A percentile compares a stretch with the other conserved stretches of the same genome.
These are phyloP conservation scores for Kalmusia sp. DNA, from an alignment of 2,329 filamentous ascomycete genomes.

Conservation along the genomic window DNA sequence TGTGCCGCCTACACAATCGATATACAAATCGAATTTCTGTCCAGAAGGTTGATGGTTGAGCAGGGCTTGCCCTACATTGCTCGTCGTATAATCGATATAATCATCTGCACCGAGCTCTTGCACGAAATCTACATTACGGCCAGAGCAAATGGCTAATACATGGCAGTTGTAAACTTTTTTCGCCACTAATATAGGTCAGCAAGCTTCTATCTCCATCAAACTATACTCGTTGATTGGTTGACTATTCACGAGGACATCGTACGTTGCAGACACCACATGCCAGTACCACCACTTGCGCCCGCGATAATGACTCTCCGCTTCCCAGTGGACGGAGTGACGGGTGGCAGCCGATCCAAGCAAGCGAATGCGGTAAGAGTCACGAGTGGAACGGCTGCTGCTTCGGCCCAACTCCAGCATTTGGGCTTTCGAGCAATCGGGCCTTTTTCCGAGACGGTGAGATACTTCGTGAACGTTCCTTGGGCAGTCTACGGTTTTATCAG, in stretches of 20 bases:
- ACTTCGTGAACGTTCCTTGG: slow-evolving; percentile 37
- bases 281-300: slow-evolving; percentile 42
- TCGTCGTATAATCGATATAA: slow-evolving; percentile 46
- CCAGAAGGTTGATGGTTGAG: slow-evolving; percentile 32
- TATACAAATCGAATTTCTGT: slow-evolving; percentile 53
- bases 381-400: slow-evolving; percentile 44
- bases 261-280: slow-evolving; percentile 46
- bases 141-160: slow-evolving; percentile 59
- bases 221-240: too few relatives aligned
- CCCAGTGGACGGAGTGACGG: slow-evolving; percentile 8
- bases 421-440: slow-evolving; percentile 38
- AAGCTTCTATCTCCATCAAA: too few relatives aligned
- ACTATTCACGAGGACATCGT: slow-evolving; percentile 30
- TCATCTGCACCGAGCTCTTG: slow-evolving; percentile 57
- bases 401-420: slow-evolving; percentile 17
- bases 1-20: slow-evolving; percentile 60
- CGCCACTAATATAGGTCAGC: slow-evolving; percentile 31
- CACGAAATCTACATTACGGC: slow-evolving; percentile 55
- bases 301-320: slow-evolving; percentile 32
- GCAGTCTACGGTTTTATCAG: too few relatives aligned
- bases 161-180: slow-evolving; percentile 46
- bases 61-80: slow-evolving; percentile 43
- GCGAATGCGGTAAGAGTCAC: slow-evolving; percentile 48
- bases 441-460: slow-evolving; percentile 24
- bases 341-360: slow-evolving; percentile 37